Evolutionary conservation across 331 rosid species (phyloP), one percentile per base, ranked within the genome.

Genomic region (Rhamnella rubrinervis): DNA sequence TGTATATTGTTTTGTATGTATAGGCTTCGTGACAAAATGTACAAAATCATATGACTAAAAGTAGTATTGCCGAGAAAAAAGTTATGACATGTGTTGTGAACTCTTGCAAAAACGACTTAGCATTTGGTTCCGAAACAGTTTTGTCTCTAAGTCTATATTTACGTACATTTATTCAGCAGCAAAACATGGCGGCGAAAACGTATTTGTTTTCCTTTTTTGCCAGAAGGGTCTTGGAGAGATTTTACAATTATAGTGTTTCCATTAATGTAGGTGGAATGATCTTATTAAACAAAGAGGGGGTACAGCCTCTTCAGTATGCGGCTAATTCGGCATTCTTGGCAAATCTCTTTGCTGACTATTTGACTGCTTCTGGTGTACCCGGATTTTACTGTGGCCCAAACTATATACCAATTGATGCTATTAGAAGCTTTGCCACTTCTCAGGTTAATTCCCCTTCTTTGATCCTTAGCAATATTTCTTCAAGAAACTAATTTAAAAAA

Each of bases 311-410:
- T 2, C 92, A 89, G 63, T 89, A 80, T 67, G 92, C 62, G 63
- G 89, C 79, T n/a, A 86, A 80, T 65, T 81, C 96, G 39, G 96
- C 96, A 40, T 89, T 89, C 75, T 52, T 89, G 73, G 83, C 92
- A 18, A 76, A 85, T 63, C 82, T 86, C 17, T 84, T 59, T 64
- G 89, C 80, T 65, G 96, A 89, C 75, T 86, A 89, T 62, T 68
- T 84, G 80, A 73, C 74, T 60, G 85, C 75, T 3, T 49, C 55
- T 2, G 75, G 74, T 19, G 76, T 82, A 59, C 89, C 89, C 6
- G 92, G 89, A 65, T 86, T 86, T 83, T 37, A 74, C 26, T 89
- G 96, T 25, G 92, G 96, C 65, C 35, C 80, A 50, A 55, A 61
- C 10, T 89, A 17, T 58, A 40, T 84, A 38, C 16, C 77, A 28